Evolutionary conservation across 73 alveolate genomes (phyloP).

Genomic region (Urostyla sp.): DNA sequence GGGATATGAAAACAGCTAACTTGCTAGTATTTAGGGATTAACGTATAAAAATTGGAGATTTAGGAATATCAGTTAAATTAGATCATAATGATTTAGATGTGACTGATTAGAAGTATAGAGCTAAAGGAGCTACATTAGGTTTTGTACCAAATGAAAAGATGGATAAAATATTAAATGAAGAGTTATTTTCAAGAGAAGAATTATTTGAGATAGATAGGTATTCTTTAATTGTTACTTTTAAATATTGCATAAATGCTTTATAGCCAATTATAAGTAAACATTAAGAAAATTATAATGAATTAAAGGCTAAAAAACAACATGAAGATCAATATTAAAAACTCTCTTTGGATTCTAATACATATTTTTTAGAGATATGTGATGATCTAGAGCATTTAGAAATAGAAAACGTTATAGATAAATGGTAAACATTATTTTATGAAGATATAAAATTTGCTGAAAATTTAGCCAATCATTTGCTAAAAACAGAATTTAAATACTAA

Average conservation of each 20-base stretch:
- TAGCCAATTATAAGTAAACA: not conserved
- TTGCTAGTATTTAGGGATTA: constrained; percentile 15
- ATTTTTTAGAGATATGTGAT: not conserved
- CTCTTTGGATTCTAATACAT: too few relatives aligned
- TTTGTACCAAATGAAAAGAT: not conserved
- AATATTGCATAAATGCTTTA: not conserved
- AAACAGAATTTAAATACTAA: too few relatives aligned
- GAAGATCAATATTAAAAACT: too few relatives aligned
- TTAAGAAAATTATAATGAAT: too few relatives aligned
- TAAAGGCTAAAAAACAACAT: too few relatives aligned
- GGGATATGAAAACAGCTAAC: constrained; percentile 46
- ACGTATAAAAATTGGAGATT: constrained; percentile 19
- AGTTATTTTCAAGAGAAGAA: not conserved
- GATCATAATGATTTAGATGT: not conserved
- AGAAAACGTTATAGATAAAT: not conserved
- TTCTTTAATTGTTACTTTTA: not conserved
- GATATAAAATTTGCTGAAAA: too few relatives aligned
- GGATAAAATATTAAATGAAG: not conserved
- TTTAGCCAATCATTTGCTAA: too few relatives aligned
- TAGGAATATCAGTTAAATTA: constrained; percentile 31
- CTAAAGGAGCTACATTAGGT: not conserved
- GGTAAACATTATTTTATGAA: too few relatives aligned
- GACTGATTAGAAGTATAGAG: not conserved
- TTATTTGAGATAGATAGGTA: not conserved
- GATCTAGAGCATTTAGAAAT: not conserved